Evolutionary conservation across 2,329 filamentous ascomycete genomes (phyloP), one percentile per base, ranked within the genome.

Genomic region (Blastomyces gilchristii): DNA sequence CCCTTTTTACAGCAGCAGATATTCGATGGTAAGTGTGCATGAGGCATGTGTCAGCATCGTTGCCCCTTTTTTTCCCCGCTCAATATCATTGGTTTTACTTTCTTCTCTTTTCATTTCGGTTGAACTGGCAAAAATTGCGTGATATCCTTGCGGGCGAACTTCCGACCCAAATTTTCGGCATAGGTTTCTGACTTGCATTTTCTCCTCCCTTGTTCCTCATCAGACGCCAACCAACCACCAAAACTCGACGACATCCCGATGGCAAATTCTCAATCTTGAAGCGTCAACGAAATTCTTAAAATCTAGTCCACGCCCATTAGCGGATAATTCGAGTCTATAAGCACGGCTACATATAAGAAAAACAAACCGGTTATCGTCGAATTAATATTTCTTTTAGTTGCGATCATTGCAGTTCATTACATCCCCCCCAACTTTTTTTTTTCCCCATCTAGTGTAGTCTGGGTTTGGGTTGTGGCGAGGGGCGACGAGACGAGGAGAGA

Each of bases 21-120:
- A 49, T 18, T 59, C 28, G 43, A 59, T 18, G 43, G 58, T 59
- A 59, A 59, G 58, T 37, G 22, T 49, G 14, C 57, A n/a, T 59
- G 22, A 58, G 34, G 18, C 28, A 31, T 37, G 8, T 54, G 34
- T 54, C 34, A 3, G n/a, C 34, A 54, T 37, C 22, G n/a, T n/a
- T 37, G 52, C 2, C 16, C 34, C n/a, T 9, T 34, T 37, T 54
- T n/a, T 12, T n/a, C 34, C 7, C 1, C 34, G 39, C 4, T 14
- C 22, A 25, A 39, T 34, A 39, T 14, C 9, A 39, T 16, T 2
- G 8, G 2, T 22, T 52, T 3, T n/a, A 8, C 11, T 39, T 39
- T 39, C 28, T 43, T 43, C 41, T 28, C 37, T 14, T 0, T 57
- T 25, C n/a, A 14, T 57, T 57, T 41, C 31, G n/a, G 25, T 16